Evolutionary conservation across 176 grass and related monocot species (phyloP).

Genomic region (Zea luxurians): DNA sequence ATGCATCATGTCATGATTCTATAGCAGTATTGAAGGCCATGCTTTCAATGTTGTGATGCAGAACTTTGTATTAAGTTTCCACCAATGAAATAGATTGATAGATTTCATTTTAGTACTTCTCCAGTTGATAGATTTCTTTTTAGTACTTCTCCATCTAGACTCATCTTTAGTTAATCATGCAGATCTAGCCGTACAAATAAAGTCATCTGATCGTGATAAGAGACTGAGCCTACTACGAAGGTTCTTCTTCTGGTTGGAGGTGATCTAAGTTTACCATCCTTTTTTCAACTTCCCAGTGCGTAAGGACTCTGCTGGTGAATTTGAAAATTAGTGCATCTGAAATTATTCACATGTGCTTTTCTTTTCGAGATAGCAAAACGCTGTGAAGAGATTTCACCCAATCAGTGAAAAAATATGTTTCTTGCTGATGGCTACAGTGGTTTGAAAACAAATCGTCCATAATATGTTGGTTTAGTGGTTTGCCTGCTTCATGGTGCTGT

Average conservation of each 20-base stretch:
- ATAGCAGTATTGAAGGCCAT: neutral
- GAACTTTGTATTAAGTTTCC: neutral
- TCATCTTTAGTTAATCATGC: constrained; percentile 38
- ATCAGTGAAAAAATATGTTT: neutral
- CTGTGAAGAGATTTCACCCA: neutral
- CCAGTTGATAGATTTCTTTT: neutral
- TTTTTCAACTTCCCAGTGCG: neutral
- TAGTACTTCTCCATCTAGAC: neutral
- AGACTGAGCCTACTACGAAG: constrained; percentile 54
- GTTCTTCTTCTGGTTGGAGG: constrained; percentile 89
- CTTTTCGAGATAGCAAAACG: neutral
- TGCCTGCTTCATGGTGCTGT: neutral
- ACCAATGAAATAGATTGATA: neutral
- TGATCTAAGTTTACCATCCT: constrained; percentile 32
- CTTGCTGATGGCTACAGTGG: neutral
- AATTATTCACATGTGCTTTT: neutral
- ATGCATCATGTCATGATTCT: neutral
- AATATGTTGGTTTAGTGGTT: neutral
- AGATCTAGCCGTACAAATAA: constrained; percentile 61
- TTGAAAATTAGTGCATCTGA: neutral
- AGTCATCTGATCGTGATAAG: constrained; percentile 43
- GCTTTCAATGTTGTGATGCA: neutral
- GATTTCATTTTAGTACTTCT: neutral
- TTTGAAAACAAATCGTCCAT: neutral
- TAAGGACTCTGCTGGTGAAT: neutral